Percentiles rank a stretch among this genome's conserved stretches.
Evolutionary conservation across 805 yeast genomes (phyloP).

Genomic region (Myxozyma kluyveri): DNA sequence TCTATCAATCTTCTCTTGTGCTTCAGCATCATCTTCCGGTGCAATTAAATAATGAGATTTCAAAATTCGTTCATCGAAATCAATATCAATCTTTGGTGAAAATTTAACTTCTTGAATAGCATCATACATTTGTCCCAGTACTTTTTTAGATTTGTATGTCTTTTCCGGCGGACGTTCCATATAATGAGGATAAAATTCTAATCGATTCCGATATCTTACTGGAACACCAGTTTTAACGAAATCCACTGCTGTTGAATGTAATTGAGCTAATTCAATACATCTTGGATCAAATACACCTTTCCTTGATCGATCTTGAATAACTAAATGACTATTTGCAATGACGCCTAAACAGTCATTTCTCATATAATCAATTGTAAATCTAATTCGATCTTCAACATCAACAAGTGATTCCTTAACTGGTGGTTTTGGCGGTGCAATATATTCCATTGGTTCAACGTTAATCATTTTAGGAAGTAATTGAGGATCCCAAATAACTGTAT

Average conservation of each 20-base stretch:
- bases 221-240: constrained; percentile 9
- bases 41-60: not conserved
- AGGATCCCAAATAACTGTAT: constrained; percentile 15
- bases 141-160: not conserved
- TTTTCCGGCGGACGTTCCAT: constrained; percentile 6
- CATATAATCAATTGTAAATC: constrained; percentile 6
- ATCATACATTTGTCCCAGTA: constrained; percentile 4
- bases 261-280: constrained; percentile 2
- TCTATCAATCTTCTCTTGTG: not conserved
- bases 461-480: constrained; percentile 7
- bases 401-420: not conserved
- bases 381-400: constrained; percentile 2
- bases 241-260: constrained; percentile 11
- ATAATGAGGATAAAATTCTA: constrained; percentile 2
- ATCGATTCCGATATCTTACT: not conserved
- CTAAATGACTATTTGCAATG: constrained; percentile 7
- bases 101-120: constrained; percentile 1
- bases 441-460: constrained; percentile 5
- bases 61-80: constrained; percentile 3
- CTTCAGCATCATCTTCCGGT: no score
- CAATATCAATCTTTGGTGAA: not conserved
- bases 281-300: constrained; percentile 3
- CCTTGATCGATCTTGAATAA: constrained; percentile 1
- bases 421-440: constrained; percentile 2
- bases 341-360: constrained; percentile 3